Conservation (phyloP, 306 rosid species). For the Castanospermum australe region DNA sequence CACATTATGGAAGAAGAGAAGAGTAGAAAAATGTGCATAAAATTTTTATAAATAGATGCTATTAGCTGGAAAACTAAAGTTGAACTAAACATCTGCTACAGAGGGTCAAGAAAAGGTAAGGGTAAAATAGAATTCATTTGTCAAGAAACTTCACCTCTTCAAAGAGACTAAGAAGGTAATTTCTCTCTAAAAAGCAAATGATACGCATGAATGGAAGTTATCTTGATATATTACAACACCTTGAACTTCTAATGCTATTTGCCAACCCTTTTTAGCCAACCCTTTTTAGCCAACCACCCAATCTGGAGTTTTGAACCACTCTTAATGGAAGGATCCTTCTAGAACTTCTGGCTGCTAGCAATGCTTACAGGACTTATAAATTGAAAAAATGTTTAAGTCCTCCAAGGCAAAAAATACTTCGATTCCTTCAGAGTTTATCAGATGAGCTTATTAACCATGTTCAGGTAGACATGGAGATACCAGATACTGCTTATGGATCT, state of each 20-base stretch:
- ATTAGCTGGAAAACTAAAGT: not conserved
- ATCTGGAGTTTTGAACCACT: not conserved
- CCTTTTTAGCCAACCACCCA: not conserved
- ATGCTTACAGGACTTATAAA: not conserved
- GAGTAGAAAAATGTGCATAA: not conserved
- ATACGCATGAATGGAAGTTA: not conserved
- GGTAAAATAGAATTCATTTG: not conserved
- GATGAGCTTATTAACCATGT: no score
- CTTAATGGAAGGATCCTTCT: not conserved
- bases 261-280: not conserved
- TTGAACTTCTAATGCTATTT: slow-evolving; percentile 18
- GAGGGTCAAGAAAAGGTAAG: not conserved
- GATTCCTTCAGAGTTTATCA: no score
- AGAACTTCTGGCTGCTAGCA: not conserved
- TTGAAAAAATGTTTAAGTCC: not conserved
- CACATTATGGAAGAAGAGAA: slow-evolving; percentile 2
- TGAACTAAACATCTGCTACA: not conserved
- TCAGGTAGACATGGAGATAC: no score
- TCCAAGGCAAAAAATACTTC: no score
- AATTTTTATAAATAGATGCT: not conserved
- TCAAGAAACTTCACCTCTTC: not conserved
- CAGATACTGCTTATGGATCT: no score
- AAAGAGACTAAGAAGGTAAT: not conserved
- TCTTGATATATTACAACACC: slow-evolving; percentile 8
- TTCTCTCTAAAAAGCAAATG: not conserved